phyloP scores from a whole-genome alignment of 345 rosid species.

The Hirschfeldia incana region DNA sequence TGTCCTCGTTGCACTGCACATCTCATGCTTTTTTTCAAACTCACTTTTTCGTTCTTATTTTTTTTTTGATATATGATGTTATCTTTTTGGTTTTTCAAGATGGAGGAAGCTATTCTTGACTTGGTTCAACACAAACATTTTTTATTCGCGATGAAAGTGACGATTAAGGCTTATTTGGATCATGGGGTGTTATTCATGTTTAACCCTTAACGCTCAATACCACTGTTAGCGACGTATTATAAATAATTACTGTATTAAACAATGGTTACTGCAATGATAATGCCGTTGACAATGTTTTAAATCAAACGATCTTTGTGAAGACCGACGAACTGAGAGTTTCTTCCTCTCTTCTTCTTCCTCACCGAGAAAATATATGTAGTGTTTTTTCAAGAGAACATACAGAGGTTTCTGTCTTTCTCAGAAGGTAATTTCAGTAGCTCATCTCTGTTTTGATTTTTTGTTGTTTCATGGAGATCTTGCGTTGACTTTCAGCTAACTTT shows the following conservation, averaged over 20 bases:
- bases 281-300: background rate
- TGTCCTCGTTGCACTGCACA: too few species aligned
- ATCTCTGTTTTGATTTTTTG: background rate
- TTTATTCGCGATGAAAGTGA: too few species aligned
- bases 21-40: too few species aligned
- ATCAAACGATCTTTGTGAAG: background rate
- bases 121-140: too few species aligned
- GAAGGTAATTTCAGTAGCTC: constrained; percentile 8
- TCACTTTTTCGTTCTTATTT: too few species aligned
- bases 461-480: background rate
- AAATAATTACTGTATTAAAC: background rate
- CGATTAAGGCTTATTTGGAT: too few species aligned
- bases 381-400: background rate
- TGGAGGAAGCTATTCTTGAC: too few species aligned
- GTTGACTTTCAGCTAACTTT: background rate
- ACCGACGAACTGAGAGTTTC: background rate
- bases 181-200: too few species aligned
- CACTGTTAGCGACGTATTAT: too few species aligned
- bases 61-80: too few species aligned
- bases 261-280: background rate
- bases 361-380: background rate
- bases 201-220: too few species aligned
- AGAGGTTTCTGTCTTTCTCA: background rate
- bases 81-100: too few species aligned
- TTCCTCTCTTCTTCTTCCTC: background rate